Percentiles rank a stretch among this genome's conserved stretches.
Conservation (phyloP, 352 stramenopile genomes). For the Pythium periplocum region DNA sequence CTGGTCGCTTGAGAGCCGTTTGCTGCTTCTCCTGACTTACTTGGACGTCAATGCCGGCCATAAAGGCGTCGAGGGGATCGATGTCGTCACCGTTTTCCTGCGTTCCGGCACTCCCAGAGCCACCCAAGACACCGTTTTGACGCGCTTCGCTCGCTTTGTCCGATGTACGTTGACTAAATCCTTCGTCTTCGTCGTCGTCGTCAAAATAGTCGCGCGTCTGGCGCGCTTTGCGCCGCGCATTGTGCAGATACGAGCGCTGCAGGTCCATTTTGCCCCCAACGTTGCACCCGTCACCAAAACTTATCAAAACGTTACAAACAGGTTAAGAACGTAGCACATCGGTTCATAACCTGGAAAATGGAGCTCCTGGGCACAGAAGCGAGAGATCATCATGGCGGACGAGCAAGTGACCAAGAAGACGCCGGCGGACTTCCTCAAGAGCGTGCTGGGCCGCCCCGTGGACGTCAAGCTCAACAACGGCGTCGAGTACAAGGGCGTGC, state of each 20-base stretch:
- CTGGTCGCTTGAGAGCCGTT: not conserved
- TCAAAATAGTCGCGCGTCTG: constrained; percentile 58
- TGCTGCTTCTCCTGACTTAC: constrained; percentile 38
- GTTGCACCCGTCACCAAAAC: too few species aligned
- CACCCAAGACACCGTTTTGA: constrained; percentile 3
- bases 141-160: not conserved
- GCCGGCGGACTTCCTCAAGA: constrained; percentile 90
- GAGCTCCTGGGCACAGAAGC: not conserved
- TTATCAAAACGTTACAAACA: too few species aligned
- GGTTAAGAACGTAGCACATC: not conserved
- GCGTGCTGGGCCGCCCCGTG: constrained; percentile 93
- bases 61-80: constrained; percentile 83
- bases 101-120: not conserved
- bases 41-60: constrained; percentile 74
- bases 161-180: not conserved
- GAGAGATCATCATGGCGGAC: constrained; percentile 21
- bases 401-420: constrained; percentile 71
- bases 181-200: constrained; percentile 45
- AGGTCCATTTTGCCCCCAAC: constrained; percentile 23
- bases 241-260: constrained; percentile 53
- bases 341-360: constrained; percentile 4
- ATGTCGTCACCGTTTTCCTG: constrained; percentile 26
- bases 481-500: constrained; percentile 97
- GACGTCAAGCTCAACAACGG: constrained; percentile 99
- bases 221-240: constrained; percentile 43